Evolutionary conservation across 176 grass and related monocot species (phyloP).

Genomic region (Rhipidocladum racemiflorum): DNA sequence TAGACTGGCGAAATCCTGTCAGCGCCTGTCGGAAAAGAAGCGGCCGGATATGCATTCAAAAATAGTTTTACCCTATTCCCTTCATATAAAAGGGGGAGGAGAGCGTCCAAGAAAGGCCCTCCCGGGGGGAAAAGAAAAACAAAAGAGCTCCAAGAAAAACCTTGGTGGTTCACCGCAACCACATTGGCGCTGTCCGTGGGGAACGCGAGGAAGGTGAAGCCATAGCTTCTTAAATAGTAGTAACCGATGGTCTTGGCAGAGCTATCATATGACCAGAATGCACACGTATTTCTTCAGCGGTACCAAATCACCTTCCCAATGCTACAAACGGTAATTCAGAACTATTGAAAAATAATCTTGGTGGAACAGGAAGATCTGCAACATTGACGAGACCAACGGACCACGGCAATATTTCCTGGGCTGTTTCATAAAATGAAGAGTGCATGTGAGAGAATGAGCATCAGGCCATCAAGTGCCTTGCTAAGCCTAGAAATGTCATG

Average conservation of each 20-base stretch:
- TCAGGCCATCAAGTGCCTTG: not conserved
- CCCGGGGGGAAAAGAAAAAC: no score
- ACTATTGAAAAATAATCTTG: not conserved
- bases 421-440: not conserved
- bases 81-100: no score
- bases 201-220: no score
- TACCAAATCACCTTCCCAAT: not conserved
- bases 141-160: no score
- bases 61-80: no score
- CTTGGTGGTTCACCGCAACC: no score
- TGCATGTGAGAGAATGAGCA: not conserved
- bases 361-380: not conserved
- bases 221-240: not conserved
- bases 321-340: not conserved
- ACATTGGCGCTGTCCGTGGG: no score
- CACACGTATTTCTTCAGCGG: not conserved
- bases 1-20: no score
- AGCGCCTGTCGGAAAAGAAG: no score
- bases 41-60: no score
- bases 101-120: no score
- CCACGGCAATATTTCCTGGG: not conserved
- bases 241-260: not conserved
- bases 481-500: not conserved
- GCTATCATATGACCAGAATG: not conserved
- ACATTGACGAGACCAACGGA: not conserved